A percentile compares a stretch with the other conserved stretches of the same genome.
Evolutionary conservation across 371 early-diverging fungal species (phyloP).

Genomic region (Basidiobolus meristosporus): DNA sequence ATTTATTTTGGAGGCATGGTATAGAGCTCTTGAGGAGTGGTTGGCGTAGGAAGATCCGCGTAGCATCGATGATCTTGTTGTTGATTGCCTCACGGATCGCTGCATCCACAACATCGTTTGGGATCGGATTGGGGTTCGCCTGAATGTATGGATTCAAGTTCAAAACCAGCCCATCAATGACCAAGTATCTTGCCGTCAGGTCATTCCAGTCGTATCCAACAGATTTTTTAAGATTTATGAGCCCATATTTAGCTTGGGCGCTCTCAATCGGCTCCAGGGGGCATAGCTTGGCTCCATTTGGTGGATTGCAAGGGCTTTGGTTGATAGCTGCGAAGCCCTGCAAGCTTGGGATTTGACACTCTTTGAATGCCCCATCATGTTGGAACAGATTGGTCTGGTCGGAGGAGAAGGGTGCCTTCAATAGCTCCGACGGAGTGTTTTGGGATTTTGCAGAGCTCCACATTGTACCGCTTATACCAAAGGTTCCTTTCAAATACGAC

Average conservation of each 20-base stretch:
- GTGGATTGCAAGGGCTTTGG: constrained; percentile 10
- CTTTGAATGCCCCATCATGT: constrained; percentile 10
- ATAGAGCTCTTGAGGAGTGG: constrained; percentile 20
- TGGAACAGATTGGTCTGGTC: constrained; percentile 36
- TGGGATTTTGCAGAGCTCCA: constrained; percentile 10
- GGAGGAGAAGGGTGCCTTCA: too few relatives aligned
- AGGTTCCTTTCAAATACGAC: background rate
- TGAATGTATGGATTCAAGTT: constrained; percentile 44
- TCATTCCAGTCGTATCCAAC: constrained; percentile 58
- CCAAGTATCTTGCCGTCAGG: constrained; percentile 27
- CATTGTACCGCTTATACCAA: constrained; percentile 5
- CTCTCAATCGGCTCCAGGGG: background rate
- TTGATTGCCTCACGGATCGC: constrained; percentile 29
- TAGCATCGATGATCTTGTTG: constrained; percentile 31
- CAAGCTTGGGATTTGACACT: constrained; percentile 6
- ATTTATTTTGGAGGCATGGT: constrained; percentile 36
- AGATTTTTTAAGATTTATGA: constrained; percentile 5
- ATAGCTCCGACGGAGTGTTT: constrained; percentile 14
- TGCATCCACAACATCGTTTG: constrained; percentile 30
- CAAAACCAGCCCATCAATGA: constrained; percentile 56
- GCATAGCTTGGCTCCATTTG: background rate
- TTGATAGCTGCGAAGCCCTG: constrained; percentile 4
- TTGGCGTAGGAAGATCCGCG: constrained; percentile 31
- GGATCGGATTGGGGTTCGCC: constrained; percentile 11
- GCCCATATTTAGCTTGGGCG: too few relatives aligned